A percentile compares a stretch with the other conserved stretches of the same genome.
Conservation (phyloP, 192 early-diverging fungal species). For the Coemansia sp. region DNA sequence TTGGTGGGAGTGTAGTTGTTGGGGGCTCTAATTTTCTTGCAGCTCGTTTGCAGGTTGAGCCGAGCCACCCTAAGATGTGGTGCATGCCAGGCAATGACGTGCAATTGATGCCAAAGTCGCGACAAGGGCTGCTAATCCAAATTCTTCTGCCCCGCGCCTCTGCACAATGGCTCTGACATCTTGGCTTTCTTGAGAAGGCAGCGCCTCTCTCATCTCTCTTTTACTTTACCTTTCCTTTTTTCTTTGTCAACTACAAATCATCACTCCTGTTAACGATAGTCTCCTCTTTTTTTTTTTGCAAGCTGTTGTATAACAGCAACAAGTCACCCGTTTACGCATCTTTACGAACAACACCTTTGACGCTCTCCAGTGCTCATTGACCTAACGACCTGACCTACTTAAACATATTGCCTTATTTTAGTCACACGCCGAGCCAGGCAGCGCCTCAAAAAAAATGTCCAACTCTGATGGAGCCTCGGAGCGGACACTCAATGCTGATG, state of each 20-base stretch:
- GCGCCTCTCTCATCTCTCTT: constrained; percentile 1
- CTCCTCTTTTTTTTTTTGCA: background rate
- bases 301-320: background rate
- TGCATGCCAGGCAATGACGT: background rate
- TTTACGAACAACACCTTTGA: background rate
- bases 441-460: constrained; percentile 3
- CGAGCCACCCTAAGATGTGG: background rate
- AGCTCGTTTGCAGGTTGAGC: background rate
- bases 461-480: constrained; percentile 29
- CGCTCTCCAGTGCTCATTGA: background rate
- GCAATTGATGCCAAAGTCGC: background rate
- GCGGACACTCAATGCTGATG: constrained; percentile 18
- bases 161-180: background rate
- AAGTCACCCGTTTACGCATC: background rate
- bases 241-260: background rate
- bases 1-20: background rate
- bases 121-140: background rate
- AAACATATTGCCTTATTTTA: background rate
- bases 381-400: background rate
- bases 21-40: background rate
- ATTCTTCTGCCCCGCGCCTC: background rate
- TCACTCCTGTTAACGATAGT: background rate
- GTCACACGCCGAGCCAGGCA: background rate
- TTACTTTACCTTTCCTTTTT: background rate
- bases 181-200: background rate